phyloP scores from a whole-genome alignment of 768 basidiomycete genomes.

The Solioccasus polychromus region DNA sequence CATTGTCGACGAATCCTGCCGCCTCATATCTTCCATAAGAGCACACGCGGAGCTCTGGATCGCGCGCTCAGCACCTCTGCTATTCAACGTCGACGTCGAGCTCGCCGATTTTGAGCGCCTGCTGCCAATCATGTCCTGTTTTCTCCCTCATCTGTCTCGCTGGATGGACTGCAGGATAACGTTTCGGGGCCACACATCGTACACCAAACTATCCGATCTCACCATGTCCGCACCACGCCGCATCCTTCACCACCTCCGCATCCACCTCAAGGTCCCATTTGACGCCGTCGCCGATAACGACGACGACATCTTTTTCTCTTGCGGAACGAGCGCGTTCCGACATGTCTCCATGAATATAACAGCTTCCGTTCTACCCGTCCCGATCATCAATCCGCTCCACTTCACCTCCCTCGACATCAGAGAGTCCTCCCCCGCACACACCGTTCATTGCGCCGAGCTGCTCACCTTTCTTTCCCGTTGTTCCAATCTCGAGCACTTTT shows the following conservation, averaged over 20 bases:
- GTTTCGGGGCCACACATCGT: slow-evolving; percentile 31
- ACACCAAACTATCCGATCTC: slow-evolving; percentile 29
- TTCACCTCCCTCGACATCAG: slow-evolving; percentile 58
- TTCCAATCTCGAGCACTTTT: slow-evolving; percentile 58
- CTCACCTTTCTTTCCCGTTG: slow-evolving; percentile 61
- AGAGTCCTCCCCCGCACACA: slow-evolving; percentile 42
- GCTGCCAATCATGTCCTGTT: slow-evolving; percentile 61
- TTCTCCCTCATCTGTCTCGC: slow-evolving; percentile 53
- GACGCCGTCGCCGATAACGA: slow-evolving; percentile 19
- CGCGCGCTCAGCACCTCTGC: slow-evolving; percentile 48
- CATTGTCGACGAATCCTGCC: slow-evolving; percentile 43
- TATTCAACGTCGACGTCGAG: slow-evolving; percentile 53
- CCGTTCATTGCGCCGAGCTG: slow-evolving; percentile 46
- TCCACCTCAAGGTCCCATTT: slow-evolving; percentile 26
- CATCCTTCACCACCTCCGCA: slow-evolving; percentile 28
- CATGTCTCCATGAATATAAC: slow-evolving; percentile 48
- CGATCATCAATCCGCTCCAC: slow-evolving; percentile 44
- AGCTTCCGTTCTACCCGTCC: slow-evolving; percentile 48
- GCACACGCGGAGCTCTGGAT: slow-evolving; percentile 54
- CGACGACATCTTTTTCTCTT: slow-evolving; percentile 27
- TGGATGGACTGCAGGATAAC: slow-evolving; percentile 54
- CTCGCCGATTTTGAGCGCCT: slow-evolving; percentile 48
- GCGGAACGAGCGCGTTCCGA: slow-evolving; percentile 35
- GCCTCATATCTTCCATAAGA: slow-evolving; percentile 38
- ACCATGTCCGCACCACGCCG: slow-evolving; percentile 15